These are phyloP conservation scores for Heracleum sosnowskyi DNA, from an alignment of 129 eudicot species.

Conservation along the genomic window DNA sequence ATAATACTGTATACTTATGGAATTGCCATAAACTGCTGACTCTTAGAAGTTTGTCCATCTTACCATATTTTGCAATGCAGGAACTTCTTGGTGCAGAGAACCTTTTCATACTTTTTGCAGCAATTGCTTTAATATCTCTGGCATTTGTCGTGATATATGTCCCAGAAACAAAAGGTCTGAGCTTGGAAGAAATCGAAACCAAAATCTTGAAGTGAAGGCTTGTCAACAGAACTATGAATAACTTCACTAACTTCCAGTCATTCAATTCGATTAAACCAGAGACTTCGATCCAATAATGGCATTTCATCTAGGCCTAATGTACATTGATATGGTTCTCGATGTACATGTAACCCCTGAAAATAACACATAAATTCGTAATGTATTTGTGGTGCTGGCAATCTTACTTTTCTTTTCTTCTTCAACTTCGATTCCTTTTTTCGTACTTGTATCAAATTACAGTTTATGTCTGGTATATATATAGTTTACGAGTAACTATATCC, in stretches of 20 bases:
- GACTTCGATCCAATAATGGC: not conserved
- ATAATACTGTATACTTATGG: not conserved
- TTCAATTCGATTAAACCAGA: not conserved
- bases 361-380: not conserved
- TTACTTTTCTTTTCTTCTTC: not conserved
- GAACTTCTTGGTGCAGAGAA: constrained; percentile 92
- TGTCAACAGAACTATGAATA: not conserved
- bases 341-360: not conserved
- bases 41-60: not conserved
- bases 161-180: constrained; percentile 96
- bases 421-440: not conserved
- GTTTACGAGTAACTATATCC: not conserved
- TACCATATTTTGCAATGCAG: constrained; percentile 33
- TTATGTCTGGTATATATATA: not conserved
- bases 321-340: not conserved
- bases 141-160: constrained; percentile 52
- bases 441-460: not conserved
- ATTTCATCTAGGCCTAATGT: not conserved
- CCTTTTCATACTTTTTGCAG: constrained; percentile 86
- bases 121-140: constrained; percentile 71
- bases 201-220: constrained; percentile 67
- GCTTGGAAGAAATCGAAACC: constrained; percentile 91
- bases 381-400: not conserved
- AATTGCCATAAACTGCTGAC: not conserved
- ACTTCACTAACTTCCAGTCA: not conserved